Conservation (phyloP, 2,329 filamentous ascomycete species). For the Epichloe brachyelytri region DNA sequence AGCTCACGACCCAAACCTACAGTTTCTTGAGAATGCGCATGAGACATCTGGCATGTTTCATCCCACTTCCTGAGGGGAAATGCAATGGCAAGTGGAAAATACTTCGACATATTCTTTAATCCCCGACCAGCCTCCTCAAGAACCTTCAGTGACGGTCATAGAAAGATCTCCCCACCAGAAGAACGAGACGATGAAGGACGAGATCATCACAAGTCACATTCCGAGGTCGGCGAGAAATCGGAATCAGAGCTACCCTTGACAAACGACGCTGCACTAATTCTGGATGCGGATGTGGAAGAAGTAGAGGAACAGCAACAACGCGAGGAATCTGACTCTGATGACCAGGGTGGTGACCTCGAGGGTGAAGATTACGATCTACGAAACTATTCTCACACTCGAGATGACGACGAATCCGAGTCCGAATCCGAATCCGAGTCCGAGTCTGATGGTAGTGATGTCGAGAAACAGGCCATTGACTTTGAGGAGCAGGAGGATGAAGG, state of each 20-base stretch:
- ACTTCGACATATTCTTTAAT: not conserved
- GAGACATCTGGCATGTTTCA: not conserved
- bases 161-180: conserved; percentile 1
- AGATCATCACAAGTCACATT: not conserved
- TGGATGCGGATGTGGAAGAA: not conserved
- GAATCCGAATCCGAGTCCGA: conserved; percentile 1
- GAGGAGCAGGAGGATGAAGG: conserved; percentile 16
- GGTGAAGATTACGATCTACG: conserved; percentile 23
- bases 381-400: conserved; percentile 19
- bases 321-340: conserved; percentile 8
- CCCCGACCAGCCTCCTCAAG: not conserved
- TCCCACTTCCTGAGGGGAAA: not conserved
- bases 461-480: conserved; percentile 15
- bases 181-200: not conserved
- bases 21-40: conserved; percentile 1
- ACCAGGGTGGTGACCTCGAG: conserved; percentile 15
- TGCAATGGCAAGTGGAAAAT: not conserved
- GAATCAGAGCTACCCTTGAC: not conserved
- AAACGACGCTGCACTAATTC: not conserved
- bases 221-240: not conserved
- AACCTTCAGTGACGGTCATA: not conserved
- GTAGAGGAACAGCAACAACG: not conserved
- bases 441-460: conserved; percentile 7
- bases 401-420: conserved; percentile 16
- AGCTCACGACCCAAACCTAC: conserved; percentile 9